Conservation (phyloP, 805 yeast genomes). For the Priceomyces melissophilus region DNA sequence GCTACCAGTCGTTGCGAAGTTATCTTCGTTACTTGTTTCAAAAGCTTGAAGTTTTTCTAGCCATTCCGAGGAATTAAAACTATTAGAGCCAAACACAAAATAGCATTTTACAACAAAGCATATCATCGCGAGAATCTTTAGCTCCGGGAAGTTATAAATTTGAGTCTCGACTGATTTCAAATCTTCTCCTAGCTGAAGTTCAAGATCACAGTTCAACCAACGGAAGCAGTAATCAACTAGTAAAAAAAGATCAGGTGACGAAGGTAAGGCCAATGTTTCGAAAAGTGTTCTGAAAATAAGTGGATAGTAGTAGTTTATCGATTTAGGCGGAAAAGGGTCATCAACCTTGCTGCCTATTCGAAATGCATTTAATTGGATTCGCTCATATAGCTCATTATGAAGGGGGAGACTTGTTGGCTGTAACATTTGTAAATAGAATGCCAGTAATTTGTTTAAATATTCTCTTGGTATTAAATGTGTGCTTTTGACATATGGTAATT, state of each 20-base stretch:
- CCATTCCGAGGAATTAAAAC: slow-evolving; percentile 17
- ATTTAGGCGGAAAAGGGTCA: slow-evolving; percentile 8
- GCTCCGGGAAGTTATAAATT: slow-evolving; percentile 32
- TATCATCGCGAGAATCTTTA: slow-evolving; percentile 29
- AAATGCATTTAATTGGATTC: slow-evolving; percentile 12
- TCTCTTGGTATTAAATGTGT: slow-evolving; percentile 36
- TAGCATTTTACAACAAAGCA: slow-evolving; percentile 29
- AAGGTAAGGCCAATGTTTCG: slow-evolving; percentile 43
- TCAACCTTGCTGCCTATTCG: slow-evolving; percentile 3
- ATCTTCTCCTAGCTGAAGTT: background rate
- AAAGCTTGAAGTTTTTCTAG: slow-evolving; percentile 11
- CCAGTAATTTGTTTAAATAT: slow-evolving; percentile 36
- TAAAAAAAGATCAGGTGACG: slow-evolving; percentile 46
- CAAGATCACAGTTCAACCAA: slow-evolving; percentile 7
- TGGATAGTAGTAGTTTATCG: slow-evolving; percentile 29
- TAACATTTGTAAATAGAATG: slow-evolving; percentile 29
- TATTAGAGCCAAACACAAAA: slow-evolving; percentile 17
- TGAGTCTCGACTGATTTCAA: background rate
- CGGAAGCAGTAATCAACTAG: slow-evolving; percentile 23
- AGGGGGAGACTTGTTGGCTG: slow-evolving; percentile 41
- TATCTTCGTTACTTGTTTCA: slow-evolving; percentile 17
- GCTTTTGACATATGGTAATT: slow-evolving; percentile 49
- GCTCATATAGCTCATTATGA: slow-evolving; percentile 30
- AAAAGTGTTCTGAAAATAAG: slow-evolving; percentile 38
- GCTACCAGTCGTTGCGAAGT: slow-evolving; percentile 9